Base-by-base conservation (phyloP, 164 flowering plant species). In the Stephania cephalantha region DNA sequence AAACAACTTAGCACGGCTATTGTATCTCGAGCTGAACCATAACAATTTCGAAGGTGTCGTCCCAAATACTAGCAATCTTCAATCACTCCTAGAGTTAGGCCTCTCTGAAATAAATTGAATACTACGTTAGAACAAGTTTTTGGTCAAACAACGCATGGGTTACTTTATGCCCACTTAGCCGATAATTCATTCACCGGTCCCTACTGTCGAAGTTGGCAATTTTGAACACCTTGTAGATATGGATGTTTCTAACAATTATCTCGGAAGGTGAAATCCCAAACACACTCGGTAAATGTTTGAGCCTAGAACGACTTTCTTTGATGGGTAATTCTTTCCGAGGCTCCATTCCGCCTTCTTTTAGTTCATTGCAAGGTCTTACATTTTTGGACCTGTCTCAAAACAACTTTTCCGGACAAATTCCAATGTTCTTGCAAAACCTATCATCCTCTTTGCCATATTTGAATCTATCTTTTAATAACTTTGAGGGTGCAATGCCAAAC, bases 41-140 rank as follows among this genome's bases (percentile, higher is more conserved):
- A 35, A 35, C 42, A 35, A 35, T 1, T 67, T 81, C 8, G 58
- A 44, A 22, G 79, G 81, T 5, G 55, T 73, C 1, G 61, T 65
- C 44, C 13, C 52, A 30, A 73, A 17, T 44, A 55, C 78, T 2
- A 79, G 72, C 7, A 45, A 46, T 6, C 67, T 48, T 22, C 64
- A 35, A 42, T 12, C 12, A 25, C 48, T 80, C 46, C 61, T 25
- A 1, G 9, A 0, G 3, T 53, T 78, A 64, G 18, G 22, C 3
- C 71, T 70, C 12, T 2, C 6, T 22, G 3, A 7, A 77, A 77
- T 44, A 77, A 77, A 9, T 50, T 77, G 10, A 55, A 64, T 8
- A 71, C 67, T 20, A 31, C 10, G 2, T 52, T 71, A 9, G 31
- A 71, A 20, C 31, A 65, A 46, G 11, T 29, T 0, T 15, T 72